Evolutionary conservation across 2,329 filamentous ascomycete species (phyloP).

Genomic region (Neurospora sp.): DNA sequence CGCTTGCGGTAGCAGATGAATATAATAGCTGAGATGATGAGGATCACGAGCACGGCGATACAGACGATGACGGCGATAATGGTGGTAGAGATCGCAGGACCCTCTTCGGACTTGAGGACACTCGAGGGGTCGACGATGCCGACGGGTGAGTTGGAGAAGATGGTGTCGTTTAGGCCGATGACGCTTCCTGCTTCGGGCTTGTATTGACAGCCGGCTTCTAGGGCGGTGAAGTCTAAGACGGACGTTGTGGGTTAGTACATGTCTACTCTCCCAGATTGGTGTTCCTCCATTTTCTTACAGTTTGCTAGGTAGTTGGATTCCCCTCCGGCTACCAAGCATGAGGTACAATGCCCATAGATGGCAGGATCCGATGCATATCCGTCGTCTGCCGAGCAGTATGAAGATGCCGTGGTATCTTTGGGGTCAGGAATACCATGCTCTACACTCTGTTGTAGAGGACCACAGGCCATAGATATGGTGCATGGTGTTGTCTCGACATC

Average conservation of each 20-base stretch:
- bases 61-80: conserved; percentile 36
- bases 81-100: conserved; percentile 24
- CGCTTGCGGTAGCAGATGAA: conserved; percentile 39
- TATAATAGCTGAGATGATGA: conserved; percentile 28
- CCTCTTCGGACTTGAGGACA: conserved; percentile 7
- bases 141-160: conserved; percentile 21
- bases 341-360: conserved; percentile 30
- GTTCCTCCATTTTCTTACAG: conserved; percentile 24
- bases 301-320: conserved; percentile 37
- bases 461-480: conserved; percentile 41
- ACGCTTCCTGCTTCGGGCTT: conserved; percentile 25
- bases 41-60: conserved; percentile 28
- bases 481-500: conserved; percentile 37
- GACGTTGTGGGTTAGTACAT: neutral
- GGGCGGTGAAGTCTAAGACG: conserved; percentile 36
- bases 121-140: conserved; percentile 26
- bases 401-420: conserved; percentile 27
- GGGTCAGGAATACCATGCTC: conserved; percentile 29
- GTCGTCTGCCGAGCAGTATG: conserved; percentile 36
- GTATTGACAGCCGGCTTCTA: conserved; percentile 42
- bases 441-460: conserved; percentile 31
- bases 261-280: neutral
- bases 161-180: conserved; percentile 21
- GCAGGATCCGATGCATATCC: conserved; percentile 25
- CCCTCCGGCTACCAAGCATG: conserved; percentile 35